Conservation (phyloP, 2,329 filamentous ascomycete species). For the Colletotrichum tropicale region DNA sequence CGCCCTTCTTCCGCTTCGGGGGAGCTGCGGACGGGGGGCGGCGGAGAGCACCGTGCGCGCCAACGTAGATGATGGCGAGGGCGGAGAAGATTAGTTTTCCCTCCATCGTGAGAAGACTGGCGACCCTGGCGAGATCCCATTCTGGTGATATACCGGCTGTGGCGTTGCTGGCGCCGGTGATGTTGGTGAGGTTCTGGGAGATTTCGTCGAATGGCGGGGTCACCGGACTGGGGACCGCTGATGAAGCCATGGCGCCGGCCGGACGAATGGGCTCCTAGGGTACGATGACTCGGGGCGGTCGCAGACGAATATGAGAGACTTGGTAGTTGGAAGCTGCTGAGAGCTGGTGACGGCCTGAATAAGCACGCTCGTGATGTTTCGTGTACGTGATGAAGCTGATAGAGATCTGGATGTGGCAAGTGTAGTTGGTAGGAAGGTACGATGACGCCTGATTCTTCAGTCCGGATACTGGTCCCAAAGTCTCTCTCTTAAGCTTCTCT, state of each 20-base stretch:
- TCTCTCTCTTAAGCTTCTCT: not conserved
- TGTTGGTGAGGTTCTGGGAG: slow-evolving; percentile 27
- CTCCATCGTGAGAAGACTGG: slow-evolving; percentile 35
- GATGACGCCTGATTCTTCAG: not conserved
- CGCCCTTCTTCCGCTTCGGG: slow-evolving; percentile 54
- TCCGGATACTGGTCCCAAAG: not conserved
- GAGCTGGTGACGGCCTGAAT: not conserved
- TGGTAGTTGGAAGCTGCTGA: not conserved
- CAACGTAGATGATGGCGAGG: slow-evolving; percentile 82
- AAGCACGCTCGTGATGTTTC: not conserved
- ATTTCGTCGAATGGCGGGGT: slow-evolving; percentile 28
- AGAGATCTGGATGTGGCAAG: not conserved
- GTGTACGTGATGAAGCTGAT: not conserved
- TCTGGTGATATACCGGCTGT: slow-evolving; percentile 34
- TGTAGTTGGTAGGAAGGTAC: not conserved
- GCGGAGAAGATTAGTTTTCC: slow-evolving; percentile 65
- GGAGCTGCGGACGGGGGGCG: slow-evolving; percentile 80
- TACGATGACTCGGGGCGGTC: not conserved
- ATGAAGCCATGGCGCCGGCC: slow-evolving; percentile 7
- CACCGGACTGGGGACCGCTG: not conserved
- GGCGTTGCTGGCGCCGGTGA: slow-evolving; percentile 25
- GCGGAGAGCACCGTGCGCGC: slow-evolving; percentile 83
- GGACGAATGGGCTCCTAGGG: not conserved
- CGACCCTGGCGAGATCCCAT: slow-evolving; percentile 42
- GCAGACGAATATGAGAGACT: not conserved